Base-by-base conservation (phyloP, 192 early-diverging fungal species). In the Coemansia sp. region DNA sequence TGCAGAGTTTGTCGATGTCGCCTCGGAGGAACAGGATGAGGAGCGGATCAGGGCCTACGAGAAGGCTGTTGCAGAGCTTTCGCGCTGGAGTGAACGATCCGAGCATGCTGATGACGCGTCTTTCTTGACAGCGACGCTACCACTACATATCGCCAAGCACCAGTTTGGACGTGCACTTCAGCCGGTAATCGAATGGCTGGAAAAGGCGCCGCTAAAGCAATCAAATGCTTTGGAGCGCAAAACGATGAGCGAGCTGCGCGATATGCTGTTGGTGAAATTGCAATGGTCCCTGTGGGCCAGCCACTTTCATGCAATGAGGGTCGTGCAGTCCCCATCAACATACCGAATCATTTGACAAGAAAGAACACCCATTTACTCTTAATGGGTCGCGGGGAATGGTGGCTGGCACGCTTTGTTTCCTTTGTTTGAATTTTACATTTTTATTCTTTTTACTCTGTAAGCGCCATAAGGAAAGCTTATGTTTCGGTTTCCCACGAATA, bases 241-340 rank as follows among this genome's bases (percentile, higher is more conserved):
- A 63, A 77, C 83, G 0, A 84, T 83, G 47, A 60, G 75, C 10
- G 75, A 71, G 31, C 48, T 86, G 49, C 84, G 86, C 30, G 66
- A 75, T 38, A 82, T 86, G 24, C 50, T 95, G 4, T 77, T 90
- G 18, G 64, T 54, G 3, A 86, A 89, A 53, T 64, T 92, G 12
- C 82, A 83, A 5, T 96, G 92, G 91, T 47, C 61, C 27, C 12
- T 89, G 7, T 95, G 92, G 92, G 72, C 57, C 16, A 84, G 86
- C 28, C 82, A 89, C 26, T 72, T 74, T 65, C 62, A 51, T 9
- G 64, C 54, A 0, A 10, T 68, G 54, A 62, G 59, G 0, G 31
- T 57, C 38, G 64, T 70, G 3, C 68, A 71, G 31, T 30, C 19
- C n/a, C 78, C 78, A 2, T 28, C 57, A 5, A 48, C 48, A 7